Evolutionary conservation across 768 basidiomycete genomes (phyloP).

Genomic region (Tremella fuciformis): DNA sequence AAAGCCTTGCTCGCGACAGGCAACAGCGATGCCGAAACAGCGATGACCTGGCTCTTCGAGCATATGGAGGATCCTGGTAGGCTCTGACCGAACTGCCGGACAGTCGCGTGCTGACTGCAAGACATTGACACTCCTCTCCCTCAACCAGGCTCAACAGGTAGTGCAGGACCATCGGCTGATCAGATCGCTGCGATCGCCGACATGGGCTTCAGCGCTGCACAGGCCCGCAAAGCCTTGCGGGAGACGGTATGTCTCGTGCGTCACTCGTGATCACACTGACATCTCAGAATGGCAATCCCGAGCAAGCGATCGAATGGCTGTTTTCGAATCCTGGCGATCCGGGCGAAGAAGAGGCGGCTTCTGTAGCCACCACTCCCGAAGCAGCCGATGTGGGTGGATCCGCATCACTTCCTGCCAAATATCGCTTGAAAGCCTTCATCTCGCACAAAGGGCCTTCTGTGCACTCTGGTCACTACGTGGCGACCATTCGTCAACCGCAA

Average conservation of each 20-base stretch:
- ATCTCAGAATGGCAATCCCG: conserved; percentile 65
- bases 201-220: conserved; percentile 85
- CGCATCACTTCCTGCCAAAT: conserved; percentile 66
- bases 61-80: conserved; percentile 93
- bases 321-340: conserved; percentile 88
- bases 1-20: conserved; percentile 89
- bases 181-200: conserved; percentile 72
- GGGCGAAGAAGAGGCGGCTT: conserved; percentile 57
- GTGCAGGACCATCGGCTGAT: conserved; percentile 60
- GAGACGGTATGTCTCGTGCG: conserved; percentile 65
- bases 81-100: conserved; percentile 8
- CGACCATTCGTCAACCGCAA: conserved; percentile 66
- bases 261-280: background rate
- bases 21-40: conserved; percentile 64
- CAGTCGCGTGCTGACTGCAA: conserved; percentile 46
- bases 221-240: conserved; percentile 79
- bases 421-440: conserved; percentile 85
- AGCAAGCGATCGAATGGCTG: conserved; percentile 92
- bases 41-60: conserved; percentile 92
- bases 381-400: conserved; percentile 57
- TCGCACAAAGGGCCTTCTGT: conserved; percentile 96
- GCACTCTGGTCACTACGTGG: conserved; percentile 62
- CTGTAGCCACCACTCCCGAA: conserved; percentile 21
- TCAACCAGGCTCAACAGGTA: conserved; percentile 33
- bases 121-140: conserved; percentile 81